These are phyloP conservation scores for Emericellopsis terricola DNA, from an alignment of 495 filamentous ascomycete genomes.

Conservation along the genomic window DNA sequence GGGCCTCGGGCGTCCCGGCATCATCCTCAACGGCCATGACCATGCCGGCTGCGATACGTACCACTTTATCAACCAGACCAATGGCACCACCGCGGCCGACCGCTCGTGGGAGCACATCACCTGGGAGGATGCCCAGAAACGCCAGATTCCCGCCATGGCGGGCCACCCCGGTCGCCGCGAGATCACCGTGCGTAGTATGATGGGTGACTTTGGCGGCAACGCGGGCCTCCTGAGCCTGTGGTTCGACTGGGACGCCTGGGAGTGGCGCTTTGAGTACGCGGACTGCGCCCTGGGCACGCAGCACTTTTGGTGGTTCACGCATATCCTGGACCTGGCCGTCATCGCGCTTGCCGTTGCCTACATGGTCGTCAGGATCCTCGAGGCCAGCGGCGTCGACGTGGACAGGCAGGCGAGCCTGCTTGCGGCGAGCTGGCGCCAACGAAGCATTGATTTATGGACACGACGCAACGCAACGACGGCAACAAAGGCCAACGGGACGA, in stretches of 20 bases:
- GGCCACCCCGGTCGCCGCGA: slow-evolving; percentile 50
- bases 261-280: slow-evolving; percentile 67
- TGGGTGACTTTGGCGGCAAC: slow-evolving; percentile 84
- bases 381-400: slow-evolving; percentile 1
- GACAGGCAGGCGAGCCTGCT: neutral
- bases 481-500: neutral
- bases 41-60: slow-evolving; percentile 83
- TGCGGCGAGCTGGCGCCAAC: neutral
- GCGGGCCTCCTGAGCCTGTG: slow-evolving; percentile 74
- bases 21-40: slow-evolving; percentile 86
- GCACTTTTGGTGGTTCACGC: slow-evolving; percentile 88
- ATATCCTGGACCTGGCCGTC: slow-evolving; percentile 49
- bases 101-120: slow-evolving; percentile 28
- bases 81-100: slow-evolving; percentile 7
- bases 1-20: slow-evolving; percentile 39
- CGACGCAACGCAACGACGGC: neutral
- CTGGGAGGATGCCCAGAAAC: slow-evolving; percentile 18
- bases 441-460: neutral
- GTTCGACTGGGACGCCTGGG: slow-evolving; percentile 54
- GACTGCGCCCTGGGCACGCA: slow-evolving; percentile 67
- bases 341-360: slow-evolving; percentile 16
- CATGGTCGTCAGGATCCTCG: slow-evolving; percentile 6
- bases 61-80: slow-evolving; percentile 49
- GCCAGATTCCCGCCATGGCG: neutral
- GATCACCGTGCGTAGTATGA: slow-evolving; percentile 94